phyloP scores from a whole-genome alignment of 768 basidiomycete species.

The Tephrocybe rancida region DNA sequence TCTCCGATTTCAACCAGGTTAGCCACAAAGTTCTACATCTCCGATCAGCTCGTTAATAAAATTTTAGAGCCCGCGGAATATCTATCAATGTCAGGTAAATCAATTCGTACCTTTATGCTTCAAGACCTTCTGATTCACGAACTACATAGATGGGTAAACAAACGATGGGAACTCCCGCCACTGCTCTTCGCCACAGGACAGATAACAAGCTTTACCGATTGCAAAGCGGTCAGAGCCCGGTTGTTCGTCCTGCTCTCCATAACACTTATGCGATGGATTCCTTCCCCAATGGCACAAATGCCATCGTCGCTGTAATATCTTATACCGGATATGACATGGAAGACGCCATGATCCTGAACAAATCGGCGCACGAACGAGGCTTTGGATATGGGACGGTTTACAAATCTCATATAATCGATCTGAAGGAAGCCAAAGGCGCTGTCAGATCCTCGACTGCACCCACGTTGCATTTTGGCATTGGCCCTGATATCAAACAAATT shows the following conservation, averaged over 20 bases:
- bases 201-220: constrained; percentile 98
- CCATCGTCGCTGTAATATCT: constrained; percentile 98
- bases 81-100: constrained; percentile 88
- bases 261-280: constrained; percentile 97
- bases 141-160: constrained; percentile 93
- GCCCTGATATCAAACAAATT: constrained; percentile 61
- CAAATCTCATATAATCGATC: constrained; percentile 90
- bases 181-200: constrained; percentile 87
- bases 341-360: constrained; percentile 99
- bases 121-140: neutral
- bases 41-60: constrained; percentile 7
- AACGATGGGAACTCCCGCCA: constrained; percentile 98
- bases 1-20: constrained; percentile 99
- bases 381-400: constrained; percentile 97
- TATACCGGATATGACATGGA: constrained; percentile 99
- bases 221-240: constrained; percentile 92
- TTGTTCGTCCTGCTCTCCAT: constrained; percentile 91
- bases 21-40: constrained; percentile 24
- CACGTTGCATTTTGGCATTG: constrained; percentile 89
- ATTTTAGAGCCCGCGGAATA: constrained; percentile 80
- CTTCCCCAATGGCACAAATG: constrained; percentile 98
- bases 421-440: constrained; percentile 78
- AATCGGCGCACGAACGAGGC: constrained; percentile 97
- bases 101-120: neutral
- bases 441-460: constrained; percentile 56